A percentile compares a stretch with the other conserved stretches of the same genome.
phyloP scores from a whole-genome alignment of 202 grass and related monocot genomes.

The Hordeum pubiflorum region DNA sequence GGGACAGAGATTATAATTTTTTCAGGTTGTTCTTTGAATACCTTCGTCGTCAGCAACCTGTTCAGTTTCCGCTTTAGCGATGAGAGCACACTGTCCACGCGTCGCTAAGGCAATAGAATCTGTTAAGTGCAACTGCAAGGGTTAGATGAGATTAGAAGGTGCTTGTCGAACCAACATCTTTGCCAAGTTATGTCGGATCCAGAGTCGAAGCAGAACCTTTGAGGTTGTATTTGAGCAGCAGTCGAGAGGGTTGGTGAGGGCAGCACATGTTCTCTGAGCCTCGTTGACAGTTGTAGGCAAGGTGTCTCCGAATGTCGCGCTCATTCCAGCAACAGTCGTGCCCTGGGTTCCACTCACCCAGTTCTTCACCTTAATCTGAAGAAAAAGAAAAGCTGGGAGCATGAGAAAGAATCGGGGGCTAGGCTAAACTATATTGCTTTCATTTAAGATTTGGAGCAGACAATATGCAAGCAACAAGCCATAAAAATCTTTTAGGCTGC shows the following conservation, averaged over 20 bases:
- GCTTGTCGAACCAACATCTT: not conserved
- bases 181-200: no score
- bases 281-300: constrained; percentile 47
- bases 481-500: no score
- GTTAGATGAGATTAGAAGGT: not conserved
- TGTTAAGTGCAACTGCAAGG: constrained; percentile 39
- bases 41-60: constrained; percentile 74
- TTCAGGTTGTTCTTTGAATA: constrained; percentile 4
- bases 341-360: constrained; percentile 69
- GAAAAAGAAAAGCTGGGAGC: not conserved
- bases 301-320: constrained; percentile 56
- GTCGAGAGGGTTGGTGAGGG: constrained; percentile 60
- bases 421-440: not conserved
- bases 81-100: constrained; percentile 73
- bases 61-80: constrained; percentile 58
- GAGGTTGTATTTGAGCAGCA: constrained; percentile 63
- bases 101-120: constrained; percentile 59
- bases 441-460: not conserved
- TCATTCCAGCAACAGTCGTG: constrained; percentile 51
- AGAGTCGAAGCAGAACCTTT: constrained; percentile 39
- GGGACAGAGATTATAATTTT: not conserved
- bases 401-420: not conserved
- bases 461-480: no score
- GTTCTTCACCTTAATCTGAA: constrained; percentile 83
- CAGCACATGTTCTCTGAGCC: constrained; percentile 41